phyloP scores from a whole-genome alignment of 306 rosid genomes.

The Dryas octopetala region DNA sequence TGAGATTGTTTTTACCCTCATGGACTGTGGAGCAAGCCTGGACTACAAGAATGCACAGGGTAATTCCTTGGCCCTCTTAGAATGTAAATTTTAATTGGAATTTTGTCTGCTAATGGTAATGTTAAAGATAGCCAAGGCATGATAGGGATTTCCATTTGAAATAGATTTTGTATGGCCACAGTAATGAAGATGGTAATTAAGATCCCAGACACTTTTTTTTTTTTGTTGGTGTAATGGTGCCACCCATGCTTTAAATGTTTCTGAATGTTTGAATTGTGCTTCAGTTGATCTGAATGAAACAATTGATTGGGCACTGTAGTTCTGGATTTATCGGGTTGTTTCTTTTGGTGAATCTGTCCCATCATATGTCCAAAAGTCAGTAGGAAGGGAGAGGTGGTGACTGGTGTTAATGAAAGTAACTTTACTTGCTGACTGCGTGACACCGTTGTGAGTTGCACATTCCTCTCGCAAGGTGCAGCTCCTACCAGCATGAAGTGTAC shows the following conservation, averaged over 20 bases:
- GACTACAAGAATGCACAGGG: conserved; percentile 93
- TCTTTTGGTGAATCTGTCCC: not conserved
- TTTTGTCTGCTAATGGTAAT: not conserved
- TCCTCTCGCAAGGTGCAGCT: not conserved
- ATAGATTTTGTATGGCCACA: not conserved
- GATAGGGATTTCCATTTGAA: not conserved
- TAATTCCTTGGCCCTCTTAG: conserved; percentile 31
- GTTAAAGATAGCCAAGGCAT: conserved; percentile 4
- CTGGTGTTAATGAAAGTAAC: too few species aligned
- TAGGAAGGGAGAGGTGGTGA: not conserved
- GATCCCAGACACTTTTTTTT: not conserved
- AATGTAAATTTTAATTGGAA: not conserved
- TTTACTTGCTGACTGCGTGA: not conserved
- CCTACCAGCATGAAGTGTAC: not conserved
- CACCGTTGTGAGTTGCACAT: not conserved
- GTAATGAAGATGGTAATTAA: not conserved
- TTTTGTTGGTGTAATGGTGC: too few species aligned
- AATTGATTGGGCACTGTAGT: not conserved
- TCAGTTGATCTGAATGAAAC: not conserved
- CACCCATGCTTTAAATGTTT: not conserved
- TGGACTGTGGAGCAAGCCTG: conserved; percentile 90
- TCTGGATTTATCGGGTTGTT: conserved; percentile 6
- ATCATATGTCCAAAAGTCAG: not conserved
- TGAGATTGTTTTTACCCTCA: conserved; percentile 85
- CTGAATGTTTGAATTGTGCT: not conserved